phyloP scores from a whole-genome alignment of 169 alveolate species.

The Eimeria brunetti region DNA sequence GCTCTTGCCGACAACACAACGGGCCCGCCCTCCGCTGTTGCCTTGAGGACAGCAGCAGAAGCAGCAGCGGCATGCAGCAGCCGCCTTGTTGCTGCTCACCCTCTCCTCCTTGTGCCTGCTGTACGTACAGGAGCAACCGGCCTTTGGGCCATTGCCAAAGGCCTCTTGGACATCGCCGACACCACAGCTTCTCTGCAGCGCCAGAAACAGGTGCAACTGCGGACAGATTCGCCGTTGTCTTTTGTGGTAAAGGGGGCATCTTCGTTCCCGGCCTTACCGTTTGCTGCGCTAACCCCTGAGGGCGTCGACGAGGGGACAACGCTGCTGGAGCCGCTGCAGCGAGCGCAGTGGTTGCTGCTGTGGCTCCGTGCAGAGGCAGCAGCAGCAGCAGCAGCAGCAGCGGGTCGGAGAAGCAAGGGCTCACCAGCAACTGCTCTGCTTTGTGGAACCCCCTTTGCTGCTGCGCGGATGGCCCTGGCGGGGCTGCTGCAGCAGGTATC shows the following conservation, averaged over 20 bases:
- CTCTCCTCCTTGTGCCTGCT: slow-evolving; percentile 47
- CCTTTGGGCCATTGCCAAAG: slow-evolving; percentile 68
- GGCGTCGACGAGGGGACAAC: slow-evolving; percentile 13
- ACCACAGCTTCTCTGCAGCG: background rate
- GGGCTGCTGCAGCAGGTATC: slow-evolving; percentile 48
- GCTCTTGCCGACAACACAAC: background rate
- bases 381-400: slow-evolving; percentile 47
- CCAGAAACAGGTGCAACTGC: background rate
- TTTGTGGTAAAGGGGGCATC: background rate
- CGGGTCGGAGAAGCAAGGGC: slow-evolving; percentile 15
- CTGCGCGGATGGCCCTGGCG: slow-evolving; percentile 42
- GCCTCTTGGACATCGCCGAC: slow-evolving; percentile 2
- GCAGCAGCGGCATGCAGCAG: slow-evolving; percentile 75
- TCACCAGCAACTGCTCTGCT: background rate
- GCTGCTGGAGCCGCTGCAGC: slow-evolving; percentile 44
- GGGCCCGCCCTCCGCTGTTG: slow-evolving; percentile 11
- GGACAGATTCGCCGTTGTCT: background rate
- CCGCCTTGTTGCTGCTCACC: slow-evolving; percentile 42
- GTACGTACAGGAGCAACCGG: slow-evolving; percentile 40
- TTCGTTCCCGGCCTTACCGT: slow-evolving; percentile 52
- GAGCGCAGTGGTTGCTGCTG: slow-evolving; percentile 61
- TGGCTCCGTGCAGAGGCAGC: slow-evolving; percentile 70
- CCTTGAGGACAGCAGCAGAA: slow-evolving; percentile 68
- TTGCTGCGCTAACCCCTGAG: slow-evolving; percentile 11
- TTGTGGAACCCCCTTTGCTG: slow-evolving; percentile 17